Percentiles rank a stretch among this genome's conserved stretches.
Conservation (phyloP, 169 alveolate species). For the Plasmodium coatneyi region DNA sequence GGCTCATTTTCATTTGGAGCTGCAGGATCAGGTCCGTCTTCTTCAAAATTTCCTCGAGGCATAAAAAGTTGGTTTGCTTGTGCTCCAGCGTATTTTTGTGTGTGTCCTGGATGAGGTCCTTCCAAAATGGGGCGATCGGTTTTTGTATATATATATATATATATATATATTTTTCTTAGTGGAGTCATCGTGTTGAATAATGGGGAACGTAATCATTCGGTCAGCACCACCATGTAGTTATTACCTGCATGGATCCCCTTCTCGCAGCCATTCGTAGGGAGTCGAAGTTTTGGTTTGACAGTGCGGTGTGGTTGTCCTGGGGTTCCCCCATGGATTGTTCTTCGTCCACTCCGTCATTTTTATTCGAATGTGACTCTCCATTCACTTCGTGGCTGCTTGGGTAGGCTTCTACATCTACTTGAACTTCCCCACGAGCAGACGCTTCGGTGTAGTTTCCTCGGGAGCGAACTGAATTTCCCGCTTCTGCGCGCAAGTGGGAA, state of each 20-base stretch:
- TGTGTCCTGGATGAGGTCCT: slow-evolving; percentile 34
- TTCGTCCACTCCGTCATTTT: neutral
- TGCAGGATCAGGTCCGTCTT: slow-evolving; percentile 23
- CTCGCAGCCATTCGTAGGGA: neutral
- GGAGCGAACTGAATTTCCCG: neutral
- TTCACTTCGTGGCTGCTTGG: neutral
- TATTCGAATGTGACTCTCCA: neutral
- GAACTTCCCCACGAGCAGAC: neutral
- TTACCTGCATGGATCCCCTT: slow-evolving; percentile 12
- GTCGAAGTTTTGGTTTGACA: neutral
- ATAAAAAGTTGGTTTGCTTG: slow-evolving; percentile 37
- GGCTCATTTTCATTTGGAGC: slow-evolving; percentile 21
- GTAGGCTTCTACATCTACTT: neutral
- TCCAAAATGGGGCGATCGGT: neutral
- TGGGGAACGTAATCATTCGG: neutral
- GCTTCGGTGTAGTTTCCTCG: neutral
- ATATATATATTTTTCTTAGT: neutral
- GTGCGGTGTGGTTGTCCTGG: neutral
- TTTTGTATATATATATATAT: neutral
- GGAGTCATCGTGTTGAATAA: neutral
- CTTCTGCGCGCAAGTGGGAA: neutral
- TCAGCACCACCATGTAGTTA: neutral
- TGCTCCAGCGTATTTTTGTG: slow-evolving; percentile 46
- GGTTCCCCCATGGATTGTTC: neutral
- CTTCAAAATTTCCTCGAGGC: slow-evolving; percentile 60